phyloP scores from a whole-genome alignment of 108 stramenopile genomes.

The Hondaea fermentalgiana region DNA sequence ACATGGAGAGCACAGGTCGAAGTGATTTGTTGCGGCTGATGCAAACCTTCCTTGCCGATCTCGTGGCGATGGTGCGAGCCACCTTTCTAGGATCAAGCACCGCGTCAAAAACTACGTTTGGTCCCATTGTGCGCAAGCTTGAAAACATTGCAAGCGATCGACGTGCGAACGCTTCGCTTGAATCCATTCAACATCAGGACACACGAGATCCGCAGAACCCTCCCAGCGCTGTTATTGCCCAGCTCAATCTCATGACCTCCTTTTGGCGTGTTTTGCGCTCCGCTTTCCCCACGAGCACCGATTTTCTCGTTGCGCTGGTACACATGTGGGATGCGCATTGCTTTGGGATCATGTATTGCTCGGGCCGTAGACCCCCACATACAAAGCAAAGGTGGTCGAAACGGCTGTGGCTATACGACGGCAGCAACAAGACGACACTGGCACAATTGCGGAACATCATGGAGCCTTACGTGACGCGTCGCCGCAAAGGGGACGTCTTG shows the following conservation, averaged over 20 bases:
- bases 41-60: too few relatives aligned
- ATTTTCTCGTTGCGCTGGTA: background rate
- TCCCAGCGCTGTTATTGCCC: too few relatives aligned
- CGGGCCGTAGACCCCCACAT: background rate
- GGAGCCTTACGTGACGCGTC: background rate
- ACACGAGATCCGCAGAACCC: too few relatives aligned
- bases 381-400: background rate
- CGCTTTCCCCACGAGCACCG: background rate
- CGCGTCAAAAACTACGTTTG: too few relatives aligned
- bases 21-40: too few relatives aligned
- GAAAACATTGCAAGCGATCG: too few relatives aligned
- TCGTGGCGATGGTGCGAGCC: too few relatives aligned
- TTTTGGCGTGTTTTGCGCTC: background rate
- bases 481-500: background rate
- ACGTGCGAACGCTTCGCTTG: too few relatives aligned
- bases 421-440: background rate
- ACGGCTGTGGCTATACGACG: background rate
- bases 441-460: background rate
- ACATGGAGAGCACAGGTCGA: background rate
- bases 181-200: too few relatives aligned
- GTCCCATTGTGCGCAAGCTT: too few relatives aligned
- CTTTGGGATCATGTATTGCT: background rate
- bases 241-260: too few relatives aligned
- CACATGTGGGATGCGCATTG: constrained; percentile 15
- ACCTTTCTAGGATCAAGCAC: too few relatives aligned